Conservation (phyloP, 495 filamentous ascomycete genomes). For the Talaromyces ruber region DNA sequence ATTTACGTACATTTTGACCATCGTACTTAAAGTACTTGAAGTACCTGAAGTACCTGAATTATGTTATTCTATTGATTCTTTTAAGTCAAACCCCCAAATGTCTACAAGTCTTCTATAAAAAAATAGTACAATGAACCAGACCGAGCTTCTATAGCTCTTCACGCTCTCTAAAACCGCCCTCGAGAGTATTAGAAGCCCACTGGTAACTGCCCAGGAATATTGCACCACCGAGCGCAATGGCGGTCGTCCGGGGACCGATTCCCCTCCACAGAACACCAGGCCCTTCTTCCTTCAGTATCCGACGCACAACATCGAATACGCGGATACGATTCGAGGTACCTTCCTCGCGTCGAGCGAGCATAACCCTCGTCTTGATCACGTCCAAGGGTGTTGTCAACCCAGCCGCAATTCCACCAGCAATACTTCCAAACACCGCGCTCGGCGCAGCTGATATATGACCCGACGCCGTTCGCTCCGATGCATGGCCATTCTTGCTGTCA, state of each 20-base stretch:
- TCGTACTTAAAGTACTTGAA: too few species aligned
- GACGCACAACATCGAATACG: constrained; percentile 48
- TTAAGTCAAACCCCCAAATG: too few species aligned
- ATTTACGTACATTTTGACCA: too few species aligned
- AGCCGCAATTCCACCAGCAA: constrained; percentile 79
- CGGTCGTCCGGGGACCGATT: constrained; percentile 79
- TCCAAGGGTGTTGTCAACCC: constrained; percentile 88
- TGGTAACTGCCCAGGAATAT: constrained; percentile 97
- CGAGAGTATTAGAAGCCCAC: constrained; percentile 70
- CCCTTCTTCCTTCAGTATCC: constrained; percentile 64
- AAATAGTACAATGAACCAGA: background rate
- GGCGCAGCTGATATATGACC: constrained; percentile 57
- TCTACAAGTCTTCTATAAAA: background rate
- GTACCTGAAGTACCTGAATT: too few species aligned
- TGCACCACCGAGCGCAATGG: constrained; percentile 90
- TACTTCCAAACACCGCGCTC: constrained; percentile 77
- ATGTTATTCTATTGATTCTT: too few species aligned
- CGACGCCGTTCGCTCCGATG: background rate
- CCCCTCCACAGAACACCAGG: constrained; percentile 76
- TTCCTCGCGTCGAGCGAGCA: constrained; percentile 57
- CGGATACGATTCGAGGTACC: constrained; percentile 37
- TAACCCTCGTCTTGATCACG: constrained; percentile 93
- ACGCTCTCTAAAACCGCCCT: constrained; percentile 15
- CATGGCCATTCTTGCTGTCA: background rate
- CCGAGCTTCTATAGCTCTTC: background rate